A percentile compares a stretch with the other conserved stretches of the same genome.
phyloP scores from a whole-genome alignment of 177 flowering plant genomes.

The Vitis hybrid region DNA sequence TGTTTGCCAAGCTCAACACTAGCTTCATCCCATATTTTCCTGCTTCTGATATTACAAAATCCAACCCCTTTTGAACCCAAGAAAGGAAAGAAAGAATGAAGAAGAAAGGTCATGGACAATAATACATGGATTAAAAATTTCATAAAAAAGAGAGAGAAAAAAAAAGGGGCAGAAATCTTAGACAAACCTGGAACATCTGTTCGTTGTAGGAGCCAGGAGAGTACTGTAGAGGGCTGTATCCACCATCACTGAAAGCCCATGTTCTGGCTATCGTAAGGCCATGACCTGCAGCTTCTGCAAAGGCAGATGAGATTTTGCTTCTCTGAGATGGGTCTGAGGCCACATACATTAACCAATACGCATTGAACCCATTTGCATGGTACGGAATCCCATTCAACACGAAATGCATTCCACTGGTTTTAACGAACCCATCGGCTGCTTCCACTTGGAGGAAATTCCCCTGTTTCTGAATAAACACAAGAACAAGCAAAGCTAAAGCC shows the following conservation, averaged over 20 bases:
- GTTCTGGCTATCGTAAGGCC: slow-evolving; percentile 70
- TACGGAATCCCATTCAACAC: slow-evolving; percentile 57
- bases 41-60: slow-evolving; percentile 79
- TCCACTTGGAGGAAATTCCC: slow-evolving; percentile 14
- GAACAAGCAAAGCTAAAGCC: slow-evolving; percentile 14
- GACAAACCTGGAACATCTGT: slow-evolving; percentile 57
- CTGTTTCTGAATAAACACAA: slow-evolving; percentile 11
- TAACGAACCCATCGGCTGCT: slow-evolving; percentile 48
- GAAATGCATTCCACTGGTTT: slow-evolving; percentile 45
- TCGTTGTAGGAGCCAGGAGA: slow-evolving; percentile 77
- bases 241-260: slow-evolving; percentile 82
- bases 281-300: slow-evolving; percentile 45
- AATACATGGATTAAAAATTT: not conserved
- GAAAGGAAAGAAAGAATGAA: not conserved
- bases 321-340: slow-evolving; percentile 60
- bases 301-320: slow-evolving; percentile 45
- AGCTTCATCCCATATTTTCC: slow-evolving; percentile 55
- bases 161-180: not conserved
- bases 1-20: slow-evolving; percentile 67
- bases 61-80: slow-evolving; percentile 50
- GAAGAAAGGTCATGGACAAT: not conserved
- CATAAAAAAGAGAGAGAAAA: not conserved
- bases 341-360: slow-evolving; percentile 72
- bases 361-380: slow-evolving; percentile 78
- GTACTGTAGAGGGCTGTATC: slow-evolving; percentile 47